These are phyloP conservation scores for Yarrowia bubula DNA, from an alignment of 805 yeast genomes.

Conservation along the genomic window DNA sequence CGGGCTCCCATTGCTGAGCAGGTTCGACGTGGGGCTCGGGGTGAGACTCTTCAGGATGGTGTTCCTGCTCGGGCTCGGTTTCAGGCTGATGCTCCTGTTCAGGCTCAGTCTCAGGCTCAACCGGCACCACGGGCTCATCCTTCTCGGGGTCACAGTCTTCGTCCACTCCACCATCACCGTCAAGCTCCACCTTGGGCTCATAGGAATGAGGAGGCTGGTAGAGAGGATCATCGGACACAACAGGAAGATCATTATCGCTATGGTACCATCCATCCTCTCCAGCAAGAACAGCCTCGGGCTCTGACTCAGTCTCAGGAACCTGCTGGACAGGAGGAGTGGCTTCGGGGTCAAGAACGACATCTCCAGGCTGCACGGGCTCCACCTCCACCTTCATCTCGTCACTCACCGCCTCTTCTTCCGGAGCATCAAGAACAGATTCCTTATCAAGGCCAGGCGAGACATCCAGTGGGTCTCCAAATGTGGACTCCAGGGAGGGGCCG, in stretches of 20 bases:
- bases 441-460: slow-evolving; percentile 9
- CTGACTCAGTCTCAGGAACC: neutral
- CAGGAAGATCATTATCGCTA: neutral
- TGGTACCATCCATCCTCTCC: neutral
- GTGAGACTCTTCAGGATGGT: neutral
- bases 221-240: neutral
- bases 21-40: neutral
- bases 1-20: neutral
- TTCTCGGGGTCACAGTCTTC: neutral
- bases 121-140: neutral
- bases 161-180: neutral
- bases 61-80: neutral
- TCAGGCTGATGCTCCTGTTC: neutral
- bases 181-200: neutral
- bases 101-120: neutral
- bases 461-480: slow-evolving; percentile 12
- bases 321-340: neutral
- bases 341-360: neutral
- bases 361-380: neutral
- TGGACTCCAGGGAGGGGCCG: slow-evolving; percentile 4
- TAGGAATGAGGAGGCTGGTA: slow-evolving; percentile 1
- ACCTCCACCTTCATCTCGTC: neutral
- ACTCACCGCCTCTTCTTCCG: neutral
- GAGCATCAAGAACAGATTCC: slow-evolving; percentile 8
- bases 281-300: neutral